Percentiles rank a stretch among this genome's conserved stretches.
Evolutionary conservation across 768 basidiomycete species (phyloP).

Genomic region (Paxillus rubicundulus): DNA sequence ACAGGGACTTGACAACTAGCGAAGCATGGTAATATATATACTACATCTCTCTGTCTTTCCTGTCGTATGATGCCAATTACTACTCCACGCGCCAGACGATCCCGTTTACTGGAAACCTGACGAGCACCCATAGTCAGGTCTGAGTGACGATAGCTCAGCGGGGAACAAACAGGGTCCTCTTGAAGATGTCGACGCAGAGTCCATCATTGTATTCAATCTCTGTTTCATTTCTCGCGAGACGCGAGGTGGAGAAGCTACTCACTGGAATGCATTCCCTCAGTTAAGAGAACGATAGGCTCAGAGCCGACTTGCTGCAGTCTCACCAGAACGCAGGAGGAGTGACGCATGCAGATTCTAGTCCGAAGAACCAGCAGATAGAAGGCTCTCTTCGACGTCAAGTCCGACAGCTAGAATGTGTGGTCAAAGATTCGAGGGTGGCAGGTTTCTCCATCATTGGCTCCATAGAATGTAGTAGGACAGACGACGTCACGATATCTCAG

Average conservation of each 20-base stretch:
- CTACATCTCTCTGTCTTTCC: too few species aligned
- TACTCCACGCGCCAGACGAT: constrained; percentile 3
- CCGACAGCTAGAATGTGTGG: constrained; percentile 5
- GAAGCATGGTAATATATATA: neutral
- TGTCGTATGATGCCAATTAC: constrained; percentile 11
- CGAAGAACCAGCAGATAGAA: neutral
- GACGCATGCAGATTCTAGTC: neutral
- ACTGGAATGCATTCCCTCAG: constrained; percentile 9
- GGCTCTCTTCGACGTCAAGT: constrained; percentile 7
- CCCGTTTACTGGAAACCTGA: neutral
- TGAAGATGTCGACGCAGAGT: neutral
- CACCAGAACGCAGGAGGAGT: neutral
- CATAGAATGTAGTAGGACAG: neutral
- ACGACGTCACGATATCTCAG: constrained; percentile 1
- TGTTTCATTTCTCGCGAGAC: neutral
- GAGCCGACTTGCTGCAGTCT: constrained; percentile 1
- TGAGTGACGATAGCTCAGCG: neutral
- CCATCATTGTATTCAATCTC: constrained; percentile 9
- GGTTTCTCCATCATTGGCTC: neutral
- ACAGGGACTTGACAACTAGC: constrained; percentile 29
- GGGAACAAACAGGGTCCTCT: neutral
- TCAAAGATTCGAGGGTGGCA: constrained; percentile 3
- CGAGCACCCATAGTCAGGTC: neutral
- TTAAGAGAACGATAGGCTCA: constrained; percentile 5
- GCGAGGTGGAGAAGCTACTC: constrained; percentile 11